These are phyloP conservation scores for Ogataea wickerhamii DNA, from an alignment of 805 yeast genomes.

Conservation along the genomic window DNA sequence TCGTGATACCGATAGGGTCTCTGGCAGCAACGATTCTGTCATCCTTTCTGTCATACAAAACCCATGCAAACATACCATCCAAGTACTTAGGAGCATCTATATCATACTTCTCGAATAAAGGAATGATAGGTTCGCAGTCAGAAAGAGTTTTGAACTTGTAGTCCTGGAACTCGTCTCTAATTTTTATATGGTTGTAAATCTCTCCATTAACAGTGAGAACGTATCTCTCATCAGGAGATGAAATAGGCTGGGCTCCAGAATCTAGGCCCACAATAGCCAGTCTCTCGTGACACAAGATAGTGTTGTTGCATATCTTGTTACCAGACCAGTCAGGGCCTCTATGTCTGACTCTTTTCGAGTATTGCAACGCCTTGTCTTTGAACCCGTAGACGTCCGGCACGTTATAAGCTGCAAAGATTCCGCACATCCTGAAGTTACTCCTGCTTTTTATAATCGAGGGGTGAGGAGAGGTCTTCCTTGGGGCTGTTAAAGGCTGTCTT, in stretches of 20 bases:
- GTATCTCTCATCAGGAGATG: constrained; percentile 69
- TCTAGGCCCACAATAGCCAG: constrained; percentile 96
- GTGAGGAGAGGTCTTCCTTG: too few relatives aligned
- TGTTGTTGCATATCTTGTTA: constrained; percentile 69
- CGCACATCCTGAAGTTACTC: constrained; percentile 83
- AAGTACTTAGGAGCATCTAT: constrained; percentile 86
- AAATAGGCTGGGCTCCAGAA: constrained; percentile 97
- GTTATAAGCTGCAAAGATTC: constrained; percentile 90
- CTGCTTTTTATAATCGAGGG: too few relatives aligned
- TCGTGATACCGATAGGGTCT: constrained; percentile 97
- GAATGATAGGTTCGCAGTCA: constrained; percentile 98
- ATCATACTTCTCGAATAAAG: constrained; percentile 82
- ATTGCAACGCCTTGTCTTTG: constrained; percentile 84
- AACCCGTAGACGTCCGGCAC: constrained; percentile 76
- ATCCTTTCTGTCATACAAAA: constrained; percentile 72
- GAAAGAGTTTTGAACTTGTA: constrained; percentile 81
- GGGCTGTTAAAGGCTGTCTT: too few relatives aligned
- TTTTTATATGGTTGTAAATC: constrained; percentile 91
- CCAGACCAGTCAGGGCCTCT: constrained; percentile 99
- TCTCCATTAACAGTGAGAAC: constrained; percentile 93
- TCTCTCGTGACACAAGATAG: constrained; percentile 92
- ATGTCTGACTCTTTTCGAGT: constrained; percentile 92
- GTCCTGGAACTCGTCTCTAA: constrained; percentile 70
- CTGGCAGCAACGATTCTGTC: constrained; percentile 96
- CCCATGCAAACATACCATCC: constrained; percentile 99